A percentile compares a stretch with the other conserved stretches of the same genome.
These are phyloP conservation scores for Parachaetomium inaequale DNA, from an alignment of 495 filamentous ascomycete species.

Conservation along the genomic window DNA sequence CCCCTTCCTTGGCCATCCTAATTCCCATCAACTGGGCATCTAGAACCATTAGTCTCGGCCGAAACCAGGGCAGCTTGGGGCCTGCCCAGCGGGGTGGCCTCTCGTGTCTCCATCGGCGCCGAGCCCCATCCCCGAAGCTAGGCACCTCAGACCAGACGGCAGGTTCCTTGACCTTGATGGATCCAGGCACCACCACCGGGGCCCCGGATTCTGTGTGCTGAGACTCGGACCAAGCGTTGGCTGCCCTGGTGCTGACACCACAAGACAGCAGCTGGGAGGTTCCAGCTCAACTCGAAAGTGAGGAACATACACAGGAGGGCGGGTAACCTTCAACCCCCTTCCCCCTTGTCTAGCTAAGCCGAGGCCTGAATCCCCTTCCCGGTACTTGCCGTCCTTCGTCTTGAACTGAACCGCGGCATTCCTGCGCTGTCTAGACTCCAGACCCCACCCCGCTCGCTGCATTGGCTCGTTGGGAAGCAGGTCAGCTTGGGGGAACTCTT, in stretches of 20 bases:
- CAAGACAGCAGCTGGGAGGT: too few relatives aligned
- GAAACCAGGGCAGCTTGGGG: neutral
- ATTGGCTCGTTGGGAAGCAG: neutral
- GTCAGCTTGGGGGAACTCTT: neutral
- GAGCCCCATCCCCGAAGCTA: neutral
- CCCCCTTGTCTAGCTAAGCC: too few relatives aligned
- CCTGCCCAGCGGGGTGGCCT: neutral
- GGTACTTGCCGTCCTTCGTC: neutral
- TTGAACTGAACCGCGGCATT: neutral
- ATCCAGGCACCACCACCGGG: neutral
- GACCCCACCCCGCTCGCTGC: neutral
- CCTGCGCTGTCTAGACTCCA: neutral
- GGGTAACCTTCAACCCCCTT: too few relatives aligned
- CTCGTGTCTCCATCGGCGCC: neutral
- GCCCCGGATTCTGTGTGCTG: conserved; percentile 1
- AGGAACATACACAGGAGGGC: too few relatives aligned
- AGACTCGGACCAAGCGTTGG: neutral
- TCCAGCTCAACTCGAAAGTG: too few relatives aligned
- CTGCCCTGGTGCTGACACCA: too few relatives aligned
- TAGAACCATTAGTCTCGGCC: neutral
- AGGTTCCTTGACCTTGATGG: neutral
- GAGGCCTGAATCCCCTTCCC: neutral
- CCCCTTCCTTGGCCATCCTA: neutral
- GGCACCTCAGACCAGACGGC: neutral
- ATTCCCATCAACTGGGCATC: neutral